A percentile compares a stretch with the other conserved stretches of the same genome.
Evolutionary conservation across 1,284 basidiomycete species (phyloP).

Genomic region (Ganoderma leucocontextum): DNA sequence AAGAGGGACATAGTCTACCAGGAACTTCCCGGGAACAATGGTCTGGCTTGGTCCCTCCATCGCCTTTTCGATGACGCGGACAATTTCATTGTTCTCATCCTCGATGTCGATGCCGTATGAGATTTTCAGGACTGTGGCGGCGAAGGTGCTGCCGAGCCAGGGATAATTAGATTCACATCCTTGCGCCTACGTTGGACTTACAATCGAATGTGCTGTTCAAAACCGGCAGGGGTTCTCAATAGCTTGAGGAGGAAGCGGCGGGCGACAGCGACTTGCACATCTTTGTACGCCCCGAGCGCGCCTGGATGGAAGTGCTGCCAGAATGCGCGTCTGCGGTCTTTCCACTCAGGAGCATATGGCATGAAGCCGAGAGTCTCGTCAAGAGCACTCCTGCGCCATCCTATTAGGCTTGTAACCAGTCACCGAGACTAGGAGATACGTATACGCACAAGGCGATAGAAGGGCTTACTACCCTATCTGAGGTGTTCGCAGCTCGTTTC

Average conservation of each 20-base stretch:
- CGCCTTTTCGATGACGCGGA: constrained; percentile 4
- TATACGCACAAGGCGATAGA: not conserved
- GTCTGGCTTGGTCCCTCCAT: constrained; percentile 7
- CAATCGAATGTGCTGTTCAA: constrained; percentile 25
- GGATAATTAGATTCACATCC: not conserved
- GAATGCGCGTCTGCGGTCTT: constrained; percentile 29
- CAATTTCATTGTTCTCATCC: constrained; percentile 11
- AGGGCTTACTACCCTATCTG: constrained; percentile 22
- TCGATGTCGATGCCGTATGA: constrained; percentile 21
- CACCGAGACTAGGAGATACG: not conserved
- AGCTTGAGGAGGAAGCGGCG: constrained; percentile 19
- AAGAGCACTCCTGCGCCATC: not conserved
- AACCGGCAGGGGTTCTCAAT: not conserved
- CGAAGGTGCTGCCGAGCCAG: constrained; percentile 13
- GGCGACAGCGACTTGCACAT: constrained; percentile 6
- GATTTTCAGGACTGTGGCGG: constrained; percentile 19
- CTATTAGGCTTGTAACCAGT: not conserved
- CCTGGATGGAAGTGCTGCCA: constrained; percentile 30
- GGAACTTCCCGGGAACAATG: constrained; percentile 12
- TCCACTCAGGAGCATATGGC: constrained; percentile 35
- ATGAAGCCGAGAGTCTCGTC: constrained; percentile 24
- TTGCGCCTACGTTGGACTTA: constrained; percentile 6
- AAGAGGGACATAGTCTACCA: constrained; percentile 31
- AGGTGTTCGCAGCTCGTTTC: constrained; percentile 24
- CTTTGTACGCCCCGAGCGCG: constrained; percentile 6